Base-by-base conservation (phyloP, 441 rosid species). In the Pelargonium myrrhifolium region DNA sequence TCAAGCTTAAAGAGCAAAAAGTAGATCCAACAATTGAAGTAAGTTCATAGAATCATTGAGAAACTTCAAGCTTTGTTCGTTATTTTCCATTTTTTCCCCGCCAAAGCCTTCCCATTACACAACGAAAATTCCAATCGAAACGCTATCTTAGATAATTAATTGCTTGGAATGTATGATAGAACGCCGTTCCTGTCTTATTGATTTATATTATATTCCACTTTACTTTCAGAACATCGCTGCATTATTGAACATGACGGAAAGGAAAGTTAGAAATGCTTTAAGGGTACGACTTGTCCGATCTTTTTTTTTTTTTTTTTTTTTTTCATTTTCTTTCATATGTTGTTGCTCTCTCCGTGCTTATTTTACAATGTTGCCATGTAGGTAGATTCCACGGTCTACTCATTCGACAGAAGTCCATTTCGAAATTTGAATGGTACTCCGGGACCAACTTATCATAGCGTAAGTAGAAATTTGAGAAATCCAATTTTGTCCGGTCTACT, bases 191-290 rank as follows among this genome's bases (percentile, higher is more conserved):
- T 22, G 51, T 17, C 1, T 42, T 66, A 61, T 31, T 21, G 62
- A 65, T 65, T 1, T 55, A 11, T 55, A 11, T 20, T 21, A 58
- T 68, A 9, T 68, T 62, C 20, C 64, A 28, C 66, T 47, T 7
- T 67, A 17, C 64, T 81, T 79, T 45, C 91, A 94, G 99, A 88
- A 86, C 74, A 88, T 94, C 66, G 97, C 97, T 53, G 87, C 88
- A 72, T 81, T 78, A 62, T 80, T 94, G 72, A 94, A 92, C 75
- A 89, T 94, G 89, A 89, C 99, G 1, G 82, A 85, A 77, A 89
- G 84, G 81, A 94, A 92, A 89, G 93, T 92, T 62, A 78, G 85
- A 74, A 91, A 91, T 76, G 99, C 97, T 62, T 88, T 96, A 15
- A 90, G 91, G 93, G 99, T 93, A 85, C 58, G 28, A 56, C 71